Evolutionary conservation across 805 yeast species (phyloP), one percentile per base, ranked within the genome.

Genomic region (Candida manassasensis): DNA sequence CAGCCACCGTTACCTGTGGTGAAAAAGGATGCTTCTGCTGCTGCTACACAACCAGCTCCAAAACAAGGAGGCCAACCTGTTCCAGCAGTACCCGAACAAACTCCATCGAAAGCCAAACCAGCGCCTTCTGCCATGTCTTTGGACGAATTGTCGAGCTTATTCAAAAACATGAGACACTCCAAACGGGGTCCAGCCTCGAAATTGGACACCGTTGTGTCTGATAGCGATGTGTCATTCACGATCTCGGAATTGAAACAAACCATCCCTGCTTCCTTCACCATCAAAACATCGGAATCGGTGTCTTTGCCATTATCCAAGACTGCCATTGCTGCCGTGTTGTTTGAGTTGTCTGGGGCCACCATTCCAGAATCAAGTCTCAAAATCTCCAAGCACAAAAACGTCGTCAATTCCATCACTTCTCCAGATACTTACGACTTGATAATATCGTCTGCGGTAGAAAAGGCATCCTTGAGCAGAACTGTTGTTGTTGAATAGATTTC

Each of bases 1-100:
- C 63, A 59, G 3, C 71, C 72, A 5, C 56, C 61, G 34, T 59
- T 67, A 25, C 68, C 70, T 3, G 66, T 67, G n/a, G 71, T 64
- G 4, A 60, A 52, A 34, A 52, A 38, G 16, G 32, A 31, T 19
- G 25, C 39, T 1, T 22, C 19, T 7, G 27, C 12, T 7, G 25
- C 10, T 10, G 11, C 6, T 30, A 6, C 19, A 22, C 24, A 21
- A 14, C 15, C n/a, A n/a, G 16, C 19, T 8, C 35, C 35, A 6
- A n/a, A 16, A 29, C 32, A 16, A 31, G n/a, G n/a, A n/a, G n/a
- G n/a, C n/a, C 9, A 24, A 14, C 21, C 12, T 12, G 27, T 19
- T 10, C 32, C 6, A 6, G 28, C 6, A 3, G 22, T 6, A 6
- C 27, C 27, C 15, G 25, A 35, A 21, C 34, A 42, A 10, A 30